Evolutionary conservation across 2,329 filamentous ascomycete species (phyloP), one percentile per base, ranked within the genome.

Genomic region (Fusarium sp.): DNA sequence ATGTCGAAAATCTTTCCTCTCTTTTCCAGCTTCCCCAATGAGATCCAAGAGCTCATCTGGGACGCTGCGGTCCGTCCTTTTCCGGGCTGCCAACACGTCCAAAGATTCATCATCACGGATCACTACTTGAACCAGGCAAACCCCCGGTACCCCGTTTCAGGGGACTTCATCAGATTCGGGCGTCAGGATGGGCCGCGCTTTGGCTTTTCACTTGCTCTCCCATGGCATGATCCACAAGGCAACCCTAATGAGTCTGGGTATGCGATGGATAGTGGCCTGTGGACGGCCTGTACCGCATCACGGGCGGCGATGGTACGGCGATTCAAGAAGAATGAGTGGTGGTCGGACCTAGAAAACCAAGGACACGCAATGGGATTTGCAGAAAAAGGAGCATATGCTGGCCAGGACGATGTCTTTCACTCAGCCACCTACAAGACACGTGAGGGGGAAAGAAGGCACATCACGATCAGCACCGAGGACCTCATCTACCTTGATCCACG

Each of bases 311-410:
- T 74, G 51, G 44, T 74, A 6, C 29, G 35, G 16, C 27, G 27
- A 0, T 74, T 74, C 20, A 17, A 1, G 1, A 69, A 14, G 16
- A 74, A 74, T 5, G 71, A 74, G 36, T 74, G 72, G 72, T 74
- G 72, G 68, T 74, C n/a, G n/a, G n/a, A n/a, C n/a, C n/a, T n/a
- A n/a, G n/a, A n/a, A n/a, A n/a, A n/a, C n/a, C n/a, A n/a, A n/a
- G n/a, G n/a, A n/a, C n/a, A n/a, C n/a, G n/a, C n/a, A n/a, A n/a
- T n/a, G n/a, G 49, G 55, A 20, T 53, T 24, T 10, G 42, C 62
- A 5, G 7, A n/a, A 3, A 27, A 49, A 6, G 59, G 67, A 2
- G n/a, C 31, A 3, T 64, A 38, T 22, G 16, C 27, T 3, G 29
- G n/a, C 0, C 46, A 58, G 5, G n/a, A 36, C 6, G 67, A 11